A percentile compares a stretch with the other conserved stretches of the same genome.
Conservation (phyloP, 2,329 filamentous ascomycete species). For the Parastagonospora nodorum region DNA sequence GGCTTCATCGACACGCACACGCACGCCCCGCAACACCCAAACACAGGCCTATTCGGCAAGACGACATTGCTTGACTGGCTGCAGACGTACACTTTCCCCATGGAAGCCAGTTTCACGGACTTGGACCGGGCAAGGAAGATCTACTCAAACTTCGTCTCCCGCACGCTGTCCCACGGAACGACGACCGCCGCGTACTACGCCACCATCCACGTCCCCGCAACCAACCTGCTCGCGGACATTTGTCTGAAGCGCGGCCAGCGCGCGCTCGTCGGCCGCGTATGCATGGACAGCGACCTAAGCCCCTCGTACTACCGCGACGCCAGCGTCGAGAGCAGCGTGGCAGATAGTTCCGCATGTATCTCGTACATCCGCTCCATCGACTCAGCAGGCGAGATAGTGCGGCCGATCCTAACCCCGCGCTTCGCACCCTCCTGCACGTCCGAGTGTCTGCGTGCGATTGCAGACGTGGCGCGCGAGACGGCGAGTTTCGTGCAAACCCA, state of each 20-base stretch:
- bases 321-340: slow-evolving; percentile 65
- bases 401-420: slow-evolving; percentile 77
- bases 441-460: slow-evolving; percentile 66
- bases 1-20: slow-evolving; percentile 93
- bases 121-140: slow-evolving; percentile 68
- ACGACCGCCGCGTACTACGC: slow-evolving; percentile 96
- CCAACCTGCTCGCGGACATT: slow-evolving; percentile 87
- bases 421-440: slow-evolving; percentile 63
- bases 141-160: slow-evolving; percentile 77
- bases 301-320: slow-evolving; percentile 82
- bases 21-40: slow-evolving; percentile 93
- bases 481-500: slow-evolving; percentile 82
- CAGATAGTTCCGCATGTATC: slow-evolving; percentile 49
- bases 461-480: slow-evolving; percentile 65
- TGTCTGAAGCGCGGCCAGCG: slow-evolving; percentile 82
- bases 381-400: slow-evolving; percentile 66
- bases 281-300: slow-evolving; percentile 78
- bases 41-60: slow-evolving; percentile 91
- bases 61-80: slow-evolving; percentile 93
- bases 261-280: slow-evolving; percentile 90
- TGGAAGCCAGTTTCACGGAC: slow-evolving; percentile 76
- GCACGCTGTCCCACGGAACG: slow-evolving; percentile 86
- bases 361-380: slow-evolving; percentile 70
- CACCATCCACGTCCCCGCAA: slow-evolving; percentile 82
- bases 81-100: slow-evolving; percentile 90